These are phyloP conservation scores for Cordyceps tenuipes DNA, from an alignment of 2,329 filamentous ascomycete genomes.

Conservation along the genomic window DNA sequence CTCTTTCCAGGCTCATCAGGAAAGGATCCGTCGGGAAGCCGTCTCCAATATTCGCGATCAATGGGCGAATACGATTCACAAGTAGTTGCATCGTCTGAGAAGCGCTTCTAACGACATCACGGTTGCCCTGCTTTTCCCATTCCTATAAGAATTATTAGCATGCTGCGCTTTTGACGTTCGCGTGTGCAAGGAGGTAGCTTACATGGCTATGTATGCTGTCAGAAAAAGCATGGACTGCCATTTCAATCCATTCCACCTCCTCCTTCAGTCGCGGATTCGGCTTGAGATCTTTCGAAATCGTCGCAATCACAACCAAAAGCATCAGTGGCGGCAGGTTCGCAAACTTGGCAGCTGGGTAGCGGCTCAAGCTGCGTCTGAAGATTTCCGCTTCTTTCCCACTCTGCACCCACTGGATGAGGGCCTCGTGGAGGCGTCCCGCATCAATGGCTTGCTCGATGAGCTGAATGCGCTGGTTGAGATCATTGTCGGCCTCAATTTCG, in stretches of 20 bases:
- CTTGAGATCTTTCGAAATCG: conserved; percentile 51
- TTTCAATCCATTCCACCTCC: conserved; percentile 53
- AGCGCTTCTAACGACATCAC: conserved; percentile 31
- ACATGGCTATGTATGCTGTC: conserved; percentile 41
- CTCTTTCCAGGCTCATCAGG: conserved; percentile 29
- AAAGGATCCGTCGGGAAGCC: conserved; percentile 32
- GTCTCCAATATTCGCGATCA: conserved; percentile 27
- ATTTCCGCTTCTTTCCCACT: conserved; percentile 53
- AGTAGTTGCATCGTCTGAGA: conserved; percentile 32
- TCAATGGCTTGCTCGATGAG: conserved; percentile 55
- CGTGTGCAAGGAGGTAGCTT: conserved; percentile 24
- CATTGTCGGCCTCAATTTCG: conserved; percentile 33
- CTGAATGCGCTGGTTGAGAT: conserved; percentile 47
- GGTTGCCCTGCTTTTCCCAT: conserved; percentile 28
- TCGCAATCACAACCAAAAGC: conserved; percentile 56
- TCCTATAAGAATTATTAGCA: conserved; percentile 20
- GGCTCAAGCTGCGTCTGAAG: conserved; percentile 40
- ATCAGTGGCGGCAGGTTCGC: conserved; percentile 52
- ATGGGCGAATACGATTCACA: conserved; percentile 26
- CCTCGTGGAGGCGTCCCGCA: conserved; percentile 52
- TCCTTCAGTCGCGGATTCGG: conserved; percentile 43
- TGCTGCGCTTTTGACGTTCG: neutral
- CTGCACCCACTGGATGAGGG: conserved; percentile 60
- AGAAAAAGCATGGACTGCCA: conserved; percentile 47
- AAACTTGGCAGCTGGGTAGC: conserved; percentile 34